Base-by-base conservation (phyloP, 1,284 basidiomycete genomes). In the Boletus hoseneyae region DNA sequence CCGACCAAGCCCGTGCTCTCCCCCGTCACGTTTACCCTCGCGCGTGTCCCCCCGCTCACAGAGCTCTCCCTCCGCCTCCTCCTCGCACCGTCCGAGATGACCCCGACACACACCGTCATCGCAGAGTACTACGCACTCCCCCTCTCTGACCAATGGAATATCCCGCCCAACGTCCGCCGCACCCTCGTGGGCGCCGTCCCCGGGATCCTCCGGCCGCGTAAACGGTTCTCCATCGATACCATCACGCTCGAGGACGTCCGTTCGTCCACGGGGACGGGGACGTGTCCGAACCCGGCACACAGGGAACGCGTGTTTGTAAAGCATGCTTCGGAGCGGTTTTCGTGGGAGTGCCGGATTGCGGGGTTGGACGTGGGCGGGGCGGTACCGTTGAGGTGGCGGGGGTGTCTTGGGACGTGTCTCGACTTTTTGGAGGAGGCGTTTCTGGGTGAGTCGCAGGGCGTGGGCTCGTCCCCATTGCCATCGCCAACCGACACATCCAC, bases 311-410 rank as follows among this genome's bases (percentile, higher is more conserved):
- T 79, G 10, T 89, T 83, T 56, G 73, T 85, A 12, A 65, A 61
- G 21, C 82, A 77, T 47, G 77, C 76, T 0, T 85, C 85, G 58
- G 79, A 85, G 61, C 68, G 83, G 39, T 77, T 75, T 53, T 78
- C 81, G 4, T 90, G 87, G 87, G 83, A 82, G 61, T 69, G 65
- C 3, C 65, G 56, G 12, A 65, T 88, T 36, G 82, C 78, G 0
- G 79, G 80, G 4, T 70, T 75, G 27, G 63, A 70, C 9, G 69
- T 85, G 0, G 80, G 79, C 11, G 75, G 74, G 12, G 57, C 67
- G 3, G 81, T 85, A 10, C 83, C 86, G n/a, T 52, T 90, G 34
- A 64, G 72, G 46, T 90, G 87, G 86, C 70, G 83, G 19, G 87
- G 87, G 0, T 90, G 87, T 63, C 63, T 66, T 25, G 55, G 52